A percentile compares a stretch with the other conserved stretches of the same genome.
phyloP scores from a whole-genome alignment of 768 basidiomycete species.

The Amanita polypyramis region DNA sequence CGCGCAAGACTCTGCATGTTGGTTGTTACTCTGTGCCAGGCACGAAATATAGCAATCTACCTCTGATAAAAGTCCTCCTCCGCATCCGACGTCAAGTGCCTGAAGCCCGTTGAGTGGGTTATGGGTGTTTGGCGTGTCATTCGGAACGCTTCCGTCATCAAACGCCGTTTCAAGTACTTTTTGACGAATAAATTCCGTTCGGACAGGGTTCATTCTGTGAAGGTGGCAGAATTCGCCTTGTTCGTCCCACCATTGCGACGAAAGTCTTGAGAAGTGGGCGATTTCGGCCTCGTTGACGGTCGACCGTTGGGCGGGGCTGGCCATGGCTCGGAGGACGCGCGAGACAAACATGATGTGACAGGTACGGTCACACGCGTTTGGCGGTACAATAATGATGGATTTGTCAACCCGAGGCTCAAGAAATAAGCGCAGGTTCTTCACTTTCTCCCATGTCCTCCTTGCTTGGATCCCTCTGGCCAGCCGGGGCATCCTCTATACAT shows the following conservation, averaged over 20 bases:
- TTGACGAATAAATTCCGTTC: slow-evolving; percentile 74
- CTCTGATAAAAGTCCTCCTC: slow-evolving; percentile 89
- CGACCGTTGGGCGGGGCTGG: slow-evolving; percentile 5
- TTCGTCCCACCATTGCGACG: slow-evolving; percentile 95
- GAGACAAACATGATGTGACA: slow-evolving; percentile 3
- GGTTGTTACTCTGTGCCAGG: not conserved
- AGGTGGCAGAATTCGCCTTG: slow-evolving; percentile 80
- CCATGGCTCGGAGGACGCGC: slow-evolving; percentile 1
- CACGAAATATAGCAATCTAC: slow-evolving; percentile 27
- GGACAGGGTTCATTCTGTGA: slow-evolving; percentile 91
- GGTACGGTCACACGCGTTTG: not conserved
- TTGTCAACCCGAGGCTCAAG: too few species aligned
- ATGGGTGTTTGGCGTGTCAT: slow-evolving; percentile 16
- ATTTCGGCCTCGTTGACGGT: slow-evolving; percentile 75
- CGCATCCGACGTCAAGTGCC: slow-evolving; percentile 89
- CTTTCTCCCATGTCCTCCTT: slow-evolving; percentile 7
- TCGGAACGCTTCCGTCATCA: slow-evolving; percentile 37
- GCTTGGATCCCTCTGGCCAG: slow-evolving; percentile 4
- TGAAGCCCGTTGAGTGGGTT: slow-evolving; percentile 51
- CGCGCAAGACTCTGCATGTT: slow-evolving; percentile 66
- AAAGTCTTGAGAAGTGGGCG: slow-evolving; percentile 80
- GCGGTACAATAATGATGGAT: too few species aligned
- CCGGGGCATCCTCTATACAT: slow-evolving; percentile 8
- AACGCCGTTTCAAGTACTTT: slow-evolving; percentile 56
- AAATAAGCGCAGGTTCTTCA: too few species aligned